These are phyloP conservation scores for Phylloporus arenicola DNA, from an alignment of 768 basidiomycete species.

Conservation along the genomic window DNA sequence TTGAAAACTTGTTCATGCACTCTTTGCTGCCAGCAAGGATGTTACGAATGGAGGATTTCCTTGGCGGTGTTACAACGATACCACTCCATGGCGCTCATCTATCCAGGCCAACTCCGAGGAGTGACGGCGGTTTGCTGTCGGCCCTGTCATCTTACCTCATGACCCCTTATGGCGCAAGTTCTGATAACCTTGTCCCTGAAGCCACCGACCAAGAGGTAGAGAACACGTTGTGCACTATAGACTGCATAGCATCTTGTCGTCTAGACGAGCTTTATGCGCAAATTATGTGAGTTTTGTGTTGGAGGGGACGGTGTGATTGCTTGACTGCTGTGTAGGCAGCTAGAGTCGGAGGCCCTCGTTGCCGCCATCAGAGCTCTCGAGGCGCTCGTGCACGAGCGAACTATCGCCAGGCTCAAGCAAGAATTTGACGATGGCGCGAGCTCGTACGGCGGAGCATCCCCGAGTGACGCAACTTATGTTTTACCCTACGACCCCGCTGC, in stretches of 20 bases:
- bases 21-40: constrained; percentile 85
- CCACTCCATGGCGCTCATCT: constrained; percentile 77
- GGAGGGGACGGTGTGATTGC: neutral
- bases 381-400: constrained; percentile 84
- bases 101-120: constrained; percentile 53
- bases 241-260: constrained; percentile 90
- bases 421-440: constrained; percentile 55
- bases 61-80: constrained; percentile 90
- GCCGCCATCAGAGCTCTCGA: constrained; percentile 85
- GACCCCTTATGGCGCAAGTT: constrained; percentile 79
- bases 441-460: constrained; percentile 28
- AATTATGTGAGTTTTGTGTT: constrained; percentile 64
- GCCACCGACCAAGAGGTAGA: constrained; percentile 91
- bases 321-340: constrained; percentile 47
- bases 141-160: constrained; percentile 93
- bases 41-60: constrained; percentile 97
- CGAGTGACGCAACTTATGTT: constrained; percentile 44
- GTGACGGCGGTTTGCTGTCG: constrained; percentile 89
- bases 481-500: constrained; percentile 94
- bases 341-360: constrained; percentile 73
- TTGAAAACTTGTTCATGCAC: constrained; percentile 92
- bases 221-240: constrained; percentile 90
- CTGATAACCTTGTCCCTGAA: constrained; percentile 75
- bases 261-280: constrained; percentile 93
- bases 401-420: constrained; percentile 70